A percentile compares a stretch with the other conserved stretches of the same genome.
phyloP scores from a whole-genome alignment of 2,329 filamentous ascomycete genomes.

The Curvularia verruculosa region DNA sequence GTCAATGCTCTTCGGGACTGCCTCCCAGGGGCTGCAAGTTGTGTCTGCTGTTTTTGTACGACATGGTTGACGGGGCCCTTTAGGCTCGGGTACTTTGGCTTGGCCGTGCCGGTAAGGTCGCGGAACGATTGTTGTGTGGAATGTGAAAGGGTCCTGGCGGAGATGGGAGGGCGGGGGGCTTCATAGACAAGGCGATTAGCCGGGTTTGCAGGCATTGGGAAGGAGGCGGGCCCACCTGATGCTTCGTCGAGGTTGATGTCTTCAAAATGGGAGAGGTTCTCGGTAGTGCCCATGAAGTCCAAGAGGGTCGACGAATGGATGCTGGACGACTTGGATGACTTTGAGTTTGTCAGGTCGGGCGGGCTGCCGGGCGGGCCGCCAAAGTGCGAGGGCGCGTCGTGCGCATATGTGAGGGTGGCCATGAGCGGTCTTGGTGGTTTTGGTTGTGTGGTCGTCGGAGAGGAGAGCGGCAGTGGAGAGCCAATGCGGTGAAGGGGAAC shows the following conservation, averaged over 20 bases:
- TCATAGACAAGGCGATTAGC: conserved; percentile 43
- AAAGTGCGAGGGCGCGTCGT: conserved; percentile 36
- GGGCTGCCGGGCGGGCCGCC: conserved; percentile 68
- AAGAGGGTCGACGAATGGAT: conserved; percentile 80
- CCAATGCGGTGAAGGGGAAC: conserved; percentile 33
- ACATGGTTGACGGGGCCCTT: conserved; percentile 49
- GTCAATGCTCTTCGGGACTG: conserved; percentile 51
- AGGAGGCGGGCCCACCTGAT: conserved; percentile 45
- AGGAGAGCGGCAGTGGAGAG: conserved; percentile 22
- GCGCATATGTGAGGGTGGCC: conserved; percentile 43
- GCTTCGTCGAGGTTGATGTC: conserved; percentile 85
- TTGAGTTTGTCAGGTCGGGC: conserved; percentile 80
- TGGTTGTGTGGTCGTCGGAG: conserved; percentile 23
- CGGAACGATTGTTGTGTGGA: conserved; percentile 40
- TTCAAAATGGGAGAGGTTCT: conserved; percentile 80
- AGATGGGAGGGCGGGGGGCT: conserved; percentile 29
- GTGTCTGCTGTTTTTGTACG: conserved; percentile 35
- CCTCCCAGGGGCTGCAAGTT: conserved; percentile 49
- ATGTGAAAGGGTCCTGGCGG: conserved; percentile 25
- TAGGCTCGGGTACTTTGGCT: conserved; percentile 50
- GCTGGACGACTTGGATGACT: conserved; percentile 89
- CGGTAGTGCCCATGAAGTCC: conserved; percentile 64
- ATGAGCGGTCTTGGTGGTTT: conserved; percentile 45
- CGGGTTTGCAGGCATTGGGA: conserved; percentile 49
- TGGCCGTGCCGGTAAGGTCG: conserved; percentile 46